Percentiles rank a stretch among this genome's conserved stretches.
phyloP scores from a whole-genome alignment of 2,329 filamentous ascomycete genomes.

The Shiraia sp. region DNA sequence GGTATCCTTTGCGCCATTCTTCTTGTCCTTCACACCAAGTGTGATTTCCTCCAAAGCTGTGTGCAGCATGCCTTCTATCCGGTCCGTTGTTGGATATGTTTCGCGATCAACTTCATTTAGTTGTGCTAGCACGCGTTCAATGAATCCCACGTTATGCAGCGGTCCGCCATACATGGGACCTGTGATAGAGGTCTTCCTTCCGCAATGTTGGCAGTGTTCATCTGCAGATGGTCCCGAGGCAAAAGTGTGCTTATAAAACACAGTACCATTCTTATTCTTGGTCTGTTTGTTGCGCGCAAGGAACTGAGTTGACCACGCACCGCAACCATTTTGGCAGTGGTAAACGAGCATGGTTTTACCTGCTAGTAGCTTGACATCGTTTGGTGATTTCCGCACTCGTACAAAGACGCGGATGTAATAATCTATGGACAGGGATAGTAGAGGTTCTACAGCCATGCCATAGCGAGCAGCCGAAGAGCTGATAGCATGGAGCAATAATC shows the following conservation, averaged over 20 bases:
- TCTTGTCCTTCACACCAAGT: conserved; percentile 30
- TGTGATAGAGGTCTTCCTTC: conserved; percentile 80
- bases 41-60: conserved; percentile 78
- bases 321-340: conserved; percentile 87
- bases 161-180: conserved; percentile 96
- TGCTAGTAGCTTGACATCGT: conserved; percentile 85
- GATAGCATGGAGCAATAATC: conserved; percentile 81
- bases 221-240: conserved; percentile 70
- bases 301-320: conserved; percentile 85
- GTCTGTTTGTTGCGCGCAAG: conserved; percentile 70
- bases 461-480: conserved; percentile 81
- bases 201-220: conserved; percentile 78
- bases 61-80: conserved; percentile 89
- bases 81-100: conserved; percentile 76
- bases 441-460: conserved; percentile 84
- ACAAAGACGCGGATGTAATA: conserved; percentile 94
- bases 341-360: conserved; percentile 93
- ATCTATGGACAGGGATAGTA: conserved; percentile 92
- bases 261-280: conserved; percentile 67
- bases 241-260: conserved; percentile 78
- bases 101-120: conserved; percentile 68
- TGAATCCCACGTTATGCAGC: conserved; percentile 81
- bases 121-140: conserved; percentile 75
- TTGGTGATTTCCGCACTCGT: conserved; percentile 75
- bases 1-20: conserved; percentile 19